Conservation (phyloP, 441 rosid species). For the Rhodomyrtus psidioides region DNA sequence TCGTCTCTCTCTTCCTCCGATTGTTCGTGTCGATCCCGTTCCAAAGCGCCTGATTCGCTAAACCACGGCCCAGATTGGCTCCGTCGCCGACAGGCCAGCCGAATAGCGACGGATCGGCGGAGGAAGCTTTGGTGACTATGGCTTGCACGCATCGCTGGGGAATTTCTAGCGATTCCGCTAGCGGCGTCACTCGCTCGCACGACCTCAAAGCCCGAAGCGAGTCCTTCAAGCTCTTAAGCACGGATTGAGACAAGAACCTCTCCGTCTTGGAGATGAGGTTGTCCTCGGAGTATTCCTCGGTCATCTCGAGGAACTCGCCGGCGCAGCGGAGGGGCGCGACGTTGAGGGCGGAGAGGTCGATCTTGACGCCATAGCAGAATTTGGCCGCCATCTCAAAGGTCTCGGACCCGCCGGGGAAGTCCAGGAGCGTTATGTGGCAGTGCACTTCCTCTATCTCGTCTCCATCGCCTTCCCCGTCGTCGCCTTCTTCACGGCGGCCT, state of each 20-base stretch:
- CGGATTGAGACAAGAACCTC: constrained; percentile 38
- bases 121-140: constrained; percentile 36
- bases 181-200: constrained; percentile 36
- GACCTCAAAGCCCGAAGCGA: constrained; percentile 55
- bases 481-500: constrained; percentile 8
- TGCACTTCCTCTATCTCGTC: constrained; percentile 27
- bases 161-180: constrained; percentile 37
- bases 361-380: constrained; percentile 70
- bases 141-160: constrained; percentile 42
- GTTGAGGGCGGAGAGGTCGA: constrained; percentile 41
- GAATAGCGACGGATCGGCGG: constrained; percentile 57
- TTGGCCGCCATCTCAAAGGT: constrained; percentile 59
- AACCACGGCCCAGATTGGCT: background rate
- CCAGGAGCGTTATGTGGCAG: constrained; percentile 31
- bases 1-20: constrained; percentile 13
- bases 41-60: constrained; percentile 36
- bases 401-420: constrained; percentile 66
- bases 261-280: constrained; percentile 53
- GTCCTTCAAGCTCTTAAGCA: constrained; percentile 41
- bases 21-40: constrained; percentile 30
- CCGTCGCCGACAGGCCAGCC: constrained; percentile 83
- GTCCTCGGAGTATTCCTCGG: constrained; percentile 51
- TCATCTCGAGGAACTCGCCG: constrained; percentile 61
- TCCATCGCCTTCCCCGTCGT: constrained; percentile 3
- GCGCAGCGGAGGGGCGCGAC: constrained; percentile 65